These are phyloP conservation scores for Lophiotrema nucula DNA, from an alignment of 495 filamentous ascomycete genomes.

Conservation along the genomic window DNA sequence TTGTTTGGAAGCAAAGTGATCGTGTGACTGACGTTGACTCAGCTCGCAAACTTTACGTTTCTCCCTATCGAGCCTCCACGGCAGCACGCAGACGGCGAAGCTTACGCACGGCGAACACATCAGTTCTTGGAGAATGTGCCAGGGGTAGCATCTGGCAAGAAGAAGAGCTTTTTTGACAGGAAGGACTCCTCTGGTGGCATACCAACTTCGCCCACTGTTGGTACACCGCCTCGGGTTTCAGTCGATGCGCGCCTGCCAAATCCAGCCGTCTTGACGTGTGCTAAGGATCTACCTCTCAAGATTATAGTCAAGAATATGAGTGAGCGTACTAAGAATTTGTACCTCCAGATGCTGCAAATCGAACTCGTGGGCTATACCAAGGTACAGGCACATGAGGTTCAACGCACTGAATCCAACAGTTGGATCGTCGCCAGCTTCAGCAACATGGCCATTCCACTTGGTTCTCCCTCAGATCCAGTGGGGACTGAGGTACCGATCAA, in stretches of 20 bases:
- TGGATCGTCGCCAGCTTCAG: constrained; percentile 69
- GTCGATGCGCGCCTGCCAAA: constrained; percentile 84
- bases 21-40: not conserved
- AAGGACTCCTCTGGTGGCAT: constrained; percentile 18
- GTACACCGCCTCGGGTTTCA: constrained; percentile 52
- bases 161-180: constrained; percentile 28
- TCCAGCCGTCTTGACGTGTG: constrained; percentile 86
- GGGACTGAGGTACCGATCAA: constrained; percentile 69
- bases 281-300: constrained; percentile 76
- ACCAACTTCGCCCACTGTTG: constrained; percentile 24
- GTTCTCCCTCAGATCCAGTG: constrained; percentile 55
- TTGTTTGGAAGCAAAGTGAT: constrained; percentile 25
- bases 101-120: constrained; percentile 78
- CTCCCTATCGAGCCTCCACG: constrained; percentile 89
- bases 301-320: constrained; percentile 72
- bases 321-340: constrained; percentile 62
- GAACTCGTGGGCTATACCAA: constrained; percentile 75
- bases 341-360: constrained; percentile 76
- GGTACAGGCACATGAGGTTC: constrained; percentile 70
- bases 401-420: constrained; percentile 60
- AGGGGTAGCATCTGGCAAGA: constrained; percentile 51
- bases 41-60: constrained; percentile 67
- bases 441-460: constrained; percentile 65
- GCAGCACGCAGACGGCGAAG: constrained; percentile 65
- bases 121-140: constrained; percentile 60